Evolutionary conservation across 2,329 filamentous ascomycete species (phyloP).

Genomic region (Nannizziopsis arthrosporioides): DNA sequence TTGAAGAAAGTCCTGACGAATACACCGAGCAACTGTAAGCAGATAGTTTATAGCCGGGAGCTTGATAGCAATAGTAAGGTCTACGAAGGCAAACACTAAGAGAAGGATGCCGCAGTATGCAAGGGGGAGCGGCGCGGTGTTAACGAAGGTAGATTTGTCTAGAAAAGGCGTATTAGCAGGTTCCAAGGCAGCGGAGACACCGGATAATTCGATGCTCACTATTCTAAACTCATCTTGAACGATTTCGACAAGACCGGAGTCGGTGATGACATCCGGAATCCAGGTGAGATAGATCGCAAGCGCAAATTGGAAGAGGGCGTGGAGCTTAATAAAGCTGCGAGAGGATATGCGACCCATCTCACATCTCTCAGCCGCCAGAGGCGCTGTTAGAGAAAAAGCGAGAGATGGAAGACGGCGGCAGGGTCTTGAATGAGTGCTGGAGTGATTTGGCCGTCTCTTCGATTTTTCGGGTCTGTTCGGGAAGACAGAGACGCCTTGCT

Average conservation of each 20-base stretch:
- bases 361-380: slow-evolving; percentile 16
- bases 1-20: slow-evolving; percentile 20
- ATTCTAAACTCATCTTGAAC: slow-evolving; percentile 75
- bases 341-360: slow-evolving; percentile 71
- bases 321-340: slow-evolving; percentile 65
- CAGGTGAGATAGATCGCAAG: slow-evolving; percentile 74
- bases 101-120: slow-evolving; percentile 57
- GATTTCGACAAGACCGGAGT: slow-evolving; percentile 49
- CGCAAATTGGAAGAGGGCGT: slow-evolving; percentile 75
- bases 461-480: no score
- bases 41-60: slow-evolving; percentile 56
- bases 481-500: no score
- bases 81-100: slow-evolving; percentile 51
- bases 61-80: slow-evolving; percentile 50
- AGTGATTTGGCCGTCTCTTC: not conserved
- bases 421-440: not conserved
- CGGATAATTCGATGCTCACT: slow-evolving; percentile 35
- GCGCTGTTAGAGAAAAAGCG: not conserved
- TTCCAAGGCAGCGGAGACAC: not conserved
- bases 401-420: not conserved
- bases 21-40: slow-evolving; percentile 40
- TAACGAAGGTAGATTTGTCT: slow-evolving; percentile 51
- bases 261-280: slow-evolving; percentile 57
- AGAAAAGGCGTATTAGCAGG: slow-evolving; percentile 3
- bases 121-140: slow-evolving; percentile 57